Evolutionary conservation across 208 protist genomes (phyloP).

Genomic region (Leishmania aethiopica): DNA sequence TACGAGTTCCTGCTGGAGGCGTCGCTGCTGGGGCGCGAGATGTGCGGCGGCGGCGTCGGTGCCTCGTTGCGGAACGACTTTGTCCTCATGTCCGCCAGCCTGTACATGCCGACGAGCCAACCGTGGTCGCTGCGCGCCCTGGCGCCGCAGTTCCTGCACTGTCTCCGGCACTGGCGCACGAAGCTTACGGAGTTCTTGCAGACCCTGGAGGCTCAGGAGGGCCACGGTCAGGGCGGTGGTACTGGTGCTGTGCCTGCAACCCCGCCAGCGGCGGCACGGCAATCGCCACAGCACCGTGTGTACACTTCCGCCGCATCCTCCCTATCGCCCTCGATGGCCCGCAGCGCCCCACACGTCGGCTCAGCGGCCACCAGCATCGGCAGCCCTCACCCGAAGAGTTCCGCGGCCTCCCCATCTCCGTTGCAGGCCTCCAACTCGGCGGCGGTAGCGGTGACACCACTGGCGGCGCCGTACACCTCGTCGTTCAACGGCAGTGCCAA

Average conservation of each 20-base stretch:
- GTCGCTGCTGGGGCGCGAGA: constrained; percentile 75
- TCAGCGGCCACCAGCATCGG: background rate
- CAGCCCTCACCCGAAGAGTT: background rate
- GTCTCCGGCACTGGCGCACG: constrained; percentile 68
- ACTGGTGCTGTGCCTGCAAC: background rate
- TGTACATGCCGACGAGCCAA: constrained; percentile 78
- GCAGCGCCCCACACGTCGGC: background rate
- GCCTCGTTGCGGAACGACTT: constrained; percentile 63
- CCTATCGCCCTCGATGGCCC: constrained; percentile 1
- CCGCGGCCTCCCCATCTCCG: background rate
- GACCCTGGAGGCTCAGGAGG: constrained; percentile 9
- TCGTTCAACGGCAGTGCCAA: background rate
- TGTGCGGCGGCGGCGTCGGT: constrained; percentile 79
- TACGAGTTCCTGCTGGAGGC: constrained; percentile 81
- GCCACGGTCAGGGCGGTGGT: background rate
- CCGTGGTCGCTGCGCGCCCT: constrained; percentile 58
- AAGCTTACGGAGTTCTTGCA: constrained; percentile 45
- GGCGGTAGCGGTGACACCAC: background rate
- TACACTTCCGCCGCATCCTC: background rate
- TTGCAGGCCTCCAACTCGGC: background rate
- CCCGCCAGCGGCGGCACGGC: background rate
- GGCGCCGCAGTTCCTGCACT: constrained; percentile 70
- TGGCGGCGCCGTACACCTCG: background rate
- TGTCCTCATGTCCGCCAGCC: constrained; percentile 67
- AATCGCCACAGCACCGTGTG: background rate